Evolutionary conservation across 2,329 filamentous ascomycete genomes (phyloP), one percentile per base, ranked within the genome.

Genomic region (Fusarium falciforme): DNA sequence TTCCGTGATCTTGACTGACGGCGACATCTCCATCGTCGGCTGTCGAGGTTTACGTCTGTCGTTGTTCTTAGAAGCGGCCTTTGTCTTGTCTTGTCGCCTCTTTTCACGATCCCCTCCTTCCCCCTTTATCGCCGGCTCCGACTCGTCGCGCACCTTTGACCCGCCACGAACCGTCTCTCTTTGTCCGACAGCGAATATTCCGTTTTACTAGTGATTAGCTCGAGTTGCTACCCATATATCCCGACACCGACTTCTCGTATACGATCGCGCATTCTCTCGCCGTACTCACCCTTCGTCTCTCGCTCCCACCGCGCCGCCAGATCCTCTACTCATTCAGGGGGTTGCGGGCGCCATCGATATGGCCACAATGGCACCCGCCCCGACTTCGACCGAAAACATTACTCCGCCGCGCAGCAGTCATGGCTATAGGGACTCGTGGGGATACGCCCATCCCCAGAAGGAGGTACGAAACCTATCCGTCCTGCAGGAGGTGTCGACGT

Each of bases 321-420:
- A 25, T 54, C 16, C 60, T 27, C 42, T 60, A 36, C 58, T 59
- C 33, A 38, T 64, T 70, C 69, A 75, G 76, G 72, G 77, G 80
- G 77, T 77, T 71, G 79, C 74, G 79, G 79, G 79, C 72, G 74
- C 76, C 76, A 78, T 77, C 69, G 44, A 76, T 16, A 90, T 89
- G 88, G 85, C 88, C 77, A 84, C 87, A 79, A 85, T 90, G 80
- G 87, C 88, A 74, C 82, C 87, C 74, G 83, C 83, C 75, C 85
- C 85, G 70, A 85, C 85, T 71, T 83, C 86, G 61, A 83, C 86
- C 69, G 84, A 86, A 64, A 82, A 83, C 54, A 81, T 89, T 68
- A 86, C 85, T 70, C 85, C 87, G 66, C 84, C 87, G 17, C 84
- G 83, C 73, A 88, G 85, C 78, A 85, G 84, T 64, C 85, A 89